These are phyloP conservation scores for Xanthoconium purpureum DNA, from an alignment of 768 basidiomycete species.

Conservation along the genomic window DNA sequence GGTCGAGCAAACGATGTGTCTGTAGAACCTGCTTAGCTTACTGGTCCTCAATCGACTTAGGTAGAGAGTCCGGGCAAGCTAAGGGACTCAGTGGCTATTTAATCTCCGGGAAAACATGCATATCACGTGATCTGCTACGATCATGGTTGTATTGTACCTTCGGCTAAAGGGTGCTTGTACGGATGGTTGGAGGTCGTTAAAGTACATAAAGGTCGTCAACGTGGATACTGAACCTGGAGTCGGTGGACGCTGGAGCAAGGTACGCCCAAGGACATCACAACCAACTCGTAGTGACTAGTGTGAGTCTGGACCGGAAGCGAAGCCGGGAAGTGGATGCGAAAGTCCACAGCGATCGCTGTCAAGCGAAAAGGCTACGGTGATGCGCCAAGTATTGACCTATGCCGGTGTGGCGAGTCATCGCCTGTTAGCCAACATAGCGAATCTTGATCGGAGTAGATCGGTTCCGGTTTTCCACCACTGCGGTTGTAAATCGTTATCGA, in stretches of 20 bases:
- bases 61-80: too few relatives aligned
- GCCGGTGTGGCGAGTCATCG: constrained; percentile 11
- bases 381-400: constrained; percentile 18
- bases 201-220: constrained; percentile 25
- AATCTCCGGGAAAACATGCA: constrained; percentile 6
- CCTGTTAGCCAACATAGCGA: constrained; percentile 63
- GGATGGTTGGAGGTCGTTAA: constrained; percentile 20
- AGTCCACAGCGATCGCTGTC: constrained; percentile 19
- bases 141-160: constrained; percentile 8
- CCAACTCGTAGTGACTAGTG: constrained; percentile 9
- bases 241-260: constrained; percentile 7
- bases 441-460: constrained; percentile 71
- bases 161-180: constrained; percentile 4
- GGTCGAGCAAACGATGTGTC: too few relatives aligned
- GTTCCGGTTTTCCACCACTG: constrained; percentile 69
- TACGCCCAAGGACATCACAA: constrained; percentile 15
- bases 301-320: constrained; percentile 22
- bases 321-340: constrained; percentile 18
- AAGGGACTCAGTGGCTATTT: too few relatives aligned
- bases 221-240: constrained; percentile 16
- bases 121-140: constrained; percentile 5
- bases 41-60: too few relatives aligned
- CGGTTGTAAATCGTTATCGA: not conserved
- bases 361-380: constrained; percentile 21
- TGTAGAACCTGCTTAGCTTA: too few relatives aligned